A percentile compares a stretch with the other conserved stretches of the same genome.
phyloP scores from a whole-genome alignment of 2,329 filamentous ascomycete genomes.

The Ceratocystiopsis sp. region DNA sequence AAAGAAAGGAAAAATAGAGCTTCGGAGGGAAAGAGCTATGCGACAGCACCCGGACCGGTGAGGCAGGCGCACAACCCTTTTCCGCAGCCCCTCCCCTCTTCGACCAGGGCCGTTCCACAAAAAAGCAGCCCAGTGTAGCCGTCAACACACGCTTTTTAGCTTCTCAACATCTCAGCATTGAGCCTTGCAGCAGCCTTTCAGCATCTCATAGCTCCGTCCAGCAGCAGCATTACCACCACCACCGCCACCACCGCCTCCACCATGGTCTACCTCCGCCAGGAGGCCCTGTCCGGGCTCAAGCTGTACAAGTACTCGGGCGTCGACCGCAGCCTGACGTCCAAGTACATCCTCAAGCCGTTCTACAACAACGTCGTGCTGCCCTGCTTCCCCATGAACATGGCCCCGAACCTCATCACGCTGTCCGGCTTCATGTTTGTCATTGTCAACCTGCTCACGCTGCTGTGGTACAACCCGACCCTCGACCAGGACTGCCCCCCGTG shows the following conservation, averaged over 20 bases:
- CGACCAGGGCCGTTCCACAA: too few species aligned
- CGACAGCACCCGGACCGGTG: too few species aligned
- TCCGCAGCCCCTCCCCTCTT: too few species aligned
- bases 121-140: too few species aligned
- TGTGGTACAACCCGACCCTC: constrained; percentile 91
- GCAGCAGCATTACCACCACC: too few species aligned
- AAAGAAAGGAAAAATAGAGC: too few species aligned
- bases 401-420: constrained; percentile 73
- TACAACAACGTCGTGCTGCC: constrained; percentile 91
- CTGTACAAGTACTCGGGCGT: constrained; percentile 92
- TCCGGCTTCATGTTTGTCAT: constrained; percentile 83
- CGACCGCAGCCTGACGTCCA: constrained; percentile 77
- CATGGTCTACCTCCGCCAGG: constrained; percentile 94
- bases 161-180: too few species aligned
- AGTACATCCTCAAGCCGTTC: constrained; percentile 93
- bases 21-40: too few species aligned
- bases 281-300: constrained; percentile 72
- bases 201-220: too few species aligned
- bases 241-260: not conserved
- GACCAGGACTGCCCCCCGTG: constrained; percentile 86
- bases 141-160: too few species aligned
- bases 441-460: constrained; percentile 71
- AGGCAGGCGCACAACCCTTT: too few species aligned
- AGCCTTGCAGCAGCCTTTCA: too few species aligned
- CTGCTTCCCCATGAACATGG: constrained; percentile 91